phyloP scores from a whole-genome alignment of 192 early-diverging fungal genomes.

The Polychytrium aggregatum region DNA sequence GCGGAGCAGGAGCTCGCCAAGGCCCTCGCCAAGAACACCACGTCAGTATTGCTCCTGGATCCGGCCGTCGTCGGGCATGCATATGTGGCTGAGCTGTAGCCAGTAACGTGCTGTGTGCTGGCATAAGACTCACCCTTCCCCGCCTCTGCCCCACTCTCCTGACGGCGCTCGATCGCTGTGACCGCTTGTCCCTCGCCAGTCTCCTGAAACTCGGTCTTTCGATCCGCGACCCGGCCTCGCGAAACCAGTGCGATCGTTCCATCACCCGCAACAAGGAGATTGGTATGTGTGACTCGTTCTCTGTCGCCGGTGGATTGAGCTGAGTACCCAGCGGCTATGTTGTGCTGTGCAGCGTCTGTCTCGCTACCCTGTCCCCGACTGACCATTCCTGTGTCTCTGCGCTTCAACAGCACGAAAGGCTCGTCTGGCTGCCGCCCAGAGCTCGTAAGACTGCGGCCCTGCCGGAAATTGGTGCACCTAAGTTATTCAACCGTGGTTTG shows the following conservation, averaged over 20 bases:
- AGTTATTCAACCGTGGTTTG: too few species aligned
- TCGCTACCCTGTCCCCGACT: not conserved
- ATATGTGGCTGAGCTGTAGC: too few species aligned
- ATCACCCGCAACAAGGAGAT: constrained; percentile 41
- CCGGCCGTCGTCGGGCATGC: too few species aligned
- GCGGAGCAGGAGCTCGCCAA: constrained; percentile 35
- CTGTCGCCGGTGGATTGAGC: not conserved
- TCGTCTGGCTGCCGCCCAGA: constrained; percentile 1
- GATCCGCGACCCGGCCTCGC: constrained; percentile 28
- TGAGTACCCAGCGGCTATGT: not conserved
- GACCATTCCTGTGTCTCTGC: not conserved
- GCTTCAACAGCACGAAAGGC: constrained; percentile 4
- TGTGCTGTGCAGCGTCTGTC: not conserved
- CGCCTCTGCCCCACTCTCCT: not conserved
- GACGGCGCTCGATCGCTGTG: not conserved
- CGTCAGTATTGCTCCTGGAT: too few species aligned
- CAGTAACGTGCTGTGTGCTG: too few species aligned
- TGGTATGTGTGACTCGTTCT: constrained; percentile 4
- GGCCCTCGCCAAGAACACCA: constrained; percentile 32
- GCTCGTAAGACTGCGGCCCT: too few species aligned
- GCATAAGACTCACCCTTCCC: too few species aligned
- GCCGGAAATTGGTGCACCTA: too few species aligned
- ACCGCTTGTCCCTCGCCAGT: not conserved
- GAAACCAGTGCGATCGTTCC: constrained; percentile 26
- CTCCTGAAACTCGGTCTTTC: constrained; percentile 24